Evolutionary conservation across 441 rosid genomes (phyloP), one percentile per base, ranked within the genome.

Genomic region (Bruguiera hainesii): DNA sequence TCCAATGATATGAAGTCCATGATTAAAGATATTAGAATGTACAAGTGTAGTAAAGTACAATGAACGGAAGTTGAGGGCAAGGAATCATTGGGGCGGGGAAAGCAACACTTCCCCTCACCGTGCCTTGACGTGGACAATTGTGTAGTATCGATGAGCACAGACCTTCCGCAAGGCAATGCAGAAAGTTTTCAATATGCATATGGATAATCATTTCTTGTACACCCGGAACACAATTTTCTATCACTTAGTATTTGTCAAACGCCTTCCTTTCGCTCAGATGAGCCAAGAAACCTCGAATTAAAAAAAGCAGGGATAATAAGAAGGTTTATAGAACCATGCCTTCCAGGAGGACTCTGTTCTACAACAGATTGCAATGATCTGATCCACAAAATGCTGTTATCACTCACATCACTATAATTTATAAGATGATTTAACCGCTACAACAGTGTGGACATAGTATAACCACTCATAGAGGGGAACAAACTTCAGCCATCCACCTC

Each of bases 1-100:
- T 67, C 23, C 51, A 70, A 56, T 25, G 57, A 66, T 60, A 33
- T 69, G 46, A 48, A 62, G 15, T 20, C 67, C 23, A 31, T 75
- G 21, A 58, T 69, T 49, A 49, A 70, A 9, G 61, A 72, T 21
- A 65, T 69, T 35, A 59, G 49, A 56, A 21, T 50, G 56, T 49
- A 58, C 37, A 64, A 65, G 46, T 30, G 48, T 8, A 25, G 42
- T 30, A 50, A 31, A 16, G 30, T 21, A 7, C 42, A 71, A 49
- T 3, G 50, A 5, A 55, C 1, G 6, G 64, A 13, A 31, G 29
- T 21, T 42, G 48, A 3, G 16, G 18, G 48, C 16, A 13, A 42
- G 5, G 16, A 42, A 13, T 42, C 48, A 42, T 2, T 13, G 48
- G 48, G 0, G 18, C 48, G 5, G 4, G 48, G 13, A 42, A 42